Conservation (phyloP, 108 stramenopile genomes). For the Discostella pseudostelligera region DNA sequence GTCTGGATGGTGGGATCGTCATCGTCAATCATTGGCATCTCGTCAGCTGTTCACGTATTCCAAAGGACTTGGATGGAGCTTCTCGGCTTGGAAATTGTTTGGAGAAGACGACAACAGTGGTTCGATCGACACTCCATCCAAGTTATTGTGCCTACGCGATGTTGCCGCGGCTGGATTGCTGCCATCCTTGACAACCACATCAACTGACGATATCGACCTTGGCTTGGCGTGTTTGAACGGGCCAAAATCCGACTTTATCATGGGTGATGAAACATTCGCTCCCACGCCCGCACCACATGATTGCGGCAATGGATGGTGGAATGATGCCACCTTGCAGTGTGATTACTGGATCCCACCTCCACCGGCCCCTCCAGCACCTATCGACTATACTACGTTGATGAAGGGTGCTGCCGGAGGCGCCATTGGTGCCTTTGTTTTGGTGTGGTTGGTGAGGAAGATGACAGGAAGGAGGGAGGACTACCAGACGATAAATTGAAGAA, state of each 20-base stretch:
- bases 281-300: conserved; percentile 70
- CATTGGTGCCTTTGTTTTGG: conserved; percentile 92
- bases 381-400: background rate
- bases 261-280: conserved; percentile 73
- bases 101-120: conserved; percentile 40
- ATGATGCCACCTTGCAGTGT: conserved; percentile 52
- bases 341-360: conserved; percentile 80
- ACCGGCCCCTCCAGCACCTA: conserved; percentile 19
- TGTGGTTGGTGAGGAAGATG: conserved; percentile 43
- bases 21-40: conserved; percentile 61
- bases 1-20: conserved; percentile 71
- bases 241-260: conserved; percentile 60
- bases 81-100: conserved; percentile 72
- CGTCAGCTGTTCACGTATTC: conserved; percentile 73
- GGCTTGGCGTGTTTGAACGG: conserved; percentile 63
- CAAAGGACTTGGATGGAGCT: conserved; percentile 70
- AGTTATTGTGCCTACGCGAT: conserved; percentile 61
- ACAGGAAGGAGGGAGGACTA: conserved; percentile 25
- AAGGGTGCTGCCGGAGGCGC: conserved; percentile 73
- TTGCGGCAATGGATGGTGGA: conserved; percentile 85
- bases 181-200: conserved; percentile 22
- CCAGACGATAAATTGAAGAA: no score
- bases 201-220: conserved; percentile 11
- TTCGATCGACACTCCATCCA: conserved; percentile 53
- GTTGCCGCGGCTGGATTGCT: conserved; percentile 66